A percentile compares a stretch with the other conserved stretches of the same genome.
phyloP scores from a whole-genome alignment of 495 filamentous ascomycete genomes.

The Aspergillus funiculosus region DNA sequence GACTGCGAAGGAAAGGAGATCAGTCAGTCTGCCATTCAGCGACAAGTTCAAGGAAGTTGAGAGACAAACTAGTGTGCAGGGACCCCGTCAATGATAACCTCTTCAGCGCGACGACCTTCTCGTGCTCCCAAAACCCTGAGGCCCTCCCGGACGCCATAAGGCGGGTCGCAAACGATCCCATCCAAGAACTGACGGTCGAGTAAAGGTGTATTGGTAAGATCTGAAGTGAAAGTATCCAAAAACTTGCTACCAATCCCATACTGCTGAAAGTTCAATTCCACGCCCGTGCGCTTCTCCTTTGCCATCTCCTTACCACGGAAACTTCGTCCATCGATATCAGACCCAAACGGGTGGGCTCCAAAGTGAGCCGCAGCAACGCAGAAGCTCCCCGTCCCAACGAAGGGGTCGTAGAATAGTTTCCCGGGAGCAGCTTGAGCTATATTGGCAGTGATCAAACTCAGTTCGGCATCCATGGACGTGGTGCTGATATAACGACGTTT shows the following conservation, averaged over 20 bases:
- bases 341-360: constrained; percentile 71
- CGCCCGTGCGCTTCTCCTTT: constrained; percentile 40
- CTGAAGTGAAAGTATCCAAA: constrained; percentile 73
- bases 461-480: constrained; percentile 93
- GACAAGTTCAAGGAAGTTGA: neutral
- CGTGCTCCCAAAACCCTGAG: constrained; percentile 76
- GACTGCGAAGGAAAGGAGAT: constrained; percentile 36
- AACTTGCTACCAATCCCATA: constrained; percentile 63
- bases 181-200: constrained; percentile 59
- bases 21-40: constrained; percentile 9
- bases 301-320: constrained; percentile 63
- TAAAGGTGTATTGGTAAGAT: constrained; percentile 85
- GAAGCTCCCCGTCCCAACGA: constrained; percentile 91
- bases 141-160: constrained; percentile 95
- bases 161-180: constrained; percentile 93
- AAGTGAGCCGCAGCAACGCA: constrained; percentile 83
- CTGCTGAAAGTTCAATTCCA: constrained; percentile 75
- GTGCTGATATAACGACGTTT: constrained; percentile 89
- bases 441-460: constrained; percentile 88
- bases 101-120: constrained; percentile 56
- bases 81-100: constrained; percentile 63
- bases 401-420: constrained; percentile 86
- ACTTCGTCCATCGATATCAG: constrained; percentile 87
- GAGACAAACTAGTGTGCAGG: constrained; percentile 59
- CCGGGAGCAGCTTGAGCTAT: constrained; percentile 75